These are phyloP conservation scores for Hyphopichia buzzinii DNA, from an alignment of 1,139 yeast species.

Conservation along the genomic window DNA sequence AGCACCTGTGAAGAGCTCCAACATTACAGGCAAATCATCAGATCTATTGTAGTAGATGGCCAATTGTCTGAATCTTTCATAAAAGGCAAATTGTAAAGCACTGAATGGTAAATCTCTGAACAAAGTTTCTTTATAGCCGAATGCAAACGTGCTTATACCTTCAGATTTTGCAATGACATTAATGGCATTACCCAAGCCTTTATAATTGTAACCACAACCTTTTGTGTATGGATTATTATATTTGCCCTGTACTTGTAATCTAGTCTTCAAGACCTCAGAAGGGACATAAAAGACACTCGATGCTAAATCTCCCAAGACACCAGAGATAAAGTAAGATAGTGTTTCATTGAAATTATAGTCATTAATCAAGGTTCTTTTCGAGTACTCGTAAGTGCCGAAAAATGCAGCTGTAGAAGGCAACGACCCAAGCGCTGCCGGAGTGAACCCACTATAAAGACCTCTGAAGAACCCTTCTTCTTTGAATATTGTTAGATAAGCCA, in stretches of 20 bases:
- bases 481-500: constrained; percentile 72
- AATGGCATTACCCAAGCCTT: constrained; percentile 67
- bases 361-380: constrained; percentile 69
- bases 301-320: constrained; percentile 87
- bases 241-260: constrained; percentile 88
- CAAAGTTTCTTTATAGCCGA: constrained; percentile 91
- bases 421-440: constrained; percentile 88
- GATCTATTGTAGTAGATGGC: constrained; percentile 49
- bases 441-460: constrained; percentile 90
- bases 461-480: constrained; percentile 79
- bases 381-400: constrained; percentile 82
- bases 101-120: constrained; percentile 92
- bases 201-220: constrained; percentile 82
- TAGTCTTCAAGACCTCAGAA: constrained; percentile 89
- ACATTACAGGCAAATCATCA: constrained; percentile 51
- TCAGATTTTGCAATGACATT: constrained; percentile 61
- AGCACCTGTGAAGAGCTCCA: constrained; percentile 85
- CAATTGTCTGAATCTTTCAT: constrained; percentile 73
- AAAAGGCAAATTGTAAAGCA: constrained; percentile 93
- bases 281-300: constrained; percentile 96
- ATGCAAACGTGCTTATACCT: constrained; percentile 74
- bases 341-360: constrained; percentile 75
- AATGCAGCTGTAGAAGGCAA: constrained; percentile 92
- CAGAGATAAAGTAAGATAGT: constrained; percentile 75
- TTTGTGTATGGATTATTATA: constrained; percentile 74